These are phyloP conservation scores for Termitomyces sp. DNA, from an alignment of 768 basidiomycete genomes.

Conservation along the genomic window DNA sequence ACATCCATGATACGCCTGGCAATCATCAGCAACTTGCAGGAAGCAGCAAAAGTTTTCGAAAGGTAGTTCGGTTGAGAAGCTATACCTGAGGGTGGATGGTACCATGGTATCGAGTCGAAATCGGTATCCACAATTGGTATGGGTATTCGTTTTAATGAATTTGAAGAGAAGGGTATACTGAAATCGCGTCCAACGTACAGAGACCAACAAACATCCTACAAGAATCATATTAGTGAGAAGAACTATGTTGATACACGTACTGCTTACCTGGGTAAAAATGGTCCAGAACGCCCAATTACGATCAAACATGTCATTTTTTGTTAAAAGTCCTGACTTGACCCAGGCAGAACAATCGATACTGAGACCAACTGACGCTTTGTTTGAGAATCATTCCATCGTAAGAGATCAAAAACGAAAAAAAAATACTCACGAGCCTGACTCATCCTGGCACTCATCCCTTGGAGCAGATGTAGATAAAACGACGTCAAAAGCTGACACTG, in stretches of 20 bases:
- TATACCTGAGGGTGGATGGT: conserved; percentile 32
- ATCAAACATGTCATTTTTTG: conserved; percentile 46
- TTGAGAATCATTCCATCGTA: not conserved
- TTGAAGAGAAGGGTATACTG: conserved; percentile 33
- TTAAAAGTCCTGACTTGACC: conserved; percentile 48
- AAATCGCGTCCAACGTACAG: conserved; percentile 62
- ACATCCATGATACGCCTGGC: conserved; percentile 48
- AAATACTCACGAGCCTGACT: conserved; percentile 48
- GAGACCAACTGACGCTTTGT: conserved; percentile 39
- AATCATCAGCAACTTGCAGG: conserved; percentile 43
- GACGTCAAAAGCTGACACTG: conserved; percentile 1
- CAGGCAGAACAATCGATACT: conserved; percentile 51
- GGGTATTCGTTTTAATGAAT: conserved; percentile 26
- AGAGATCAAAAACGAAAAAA: not conserved
- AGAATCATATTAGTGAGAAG: not conserved
- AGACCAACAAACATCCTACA: conserved; percentile 58
- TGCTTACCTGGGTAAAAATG: conserved; percentile 44
- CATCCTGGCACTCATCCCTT: conserved; percentile 55
- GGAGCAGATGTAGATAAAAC: not conserved
- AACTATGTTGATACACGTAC: not conserved
- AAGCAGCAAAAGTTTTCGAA: conserved; percentile 43
- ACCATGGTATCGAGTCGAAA: conserved; percentile 44
- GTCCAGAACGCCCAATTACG: conserved; percentile 60
- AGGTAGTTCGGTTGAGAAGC: conserved; percentile 34
- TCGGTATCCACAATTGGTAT: conserved; percentile 43